Evolutionary conservation across 2,329 filamentous ascomycete genomes (phyloP), one percentile per base, ranked within the genome.

Genomic region (Penicillium sp.): DNA sequence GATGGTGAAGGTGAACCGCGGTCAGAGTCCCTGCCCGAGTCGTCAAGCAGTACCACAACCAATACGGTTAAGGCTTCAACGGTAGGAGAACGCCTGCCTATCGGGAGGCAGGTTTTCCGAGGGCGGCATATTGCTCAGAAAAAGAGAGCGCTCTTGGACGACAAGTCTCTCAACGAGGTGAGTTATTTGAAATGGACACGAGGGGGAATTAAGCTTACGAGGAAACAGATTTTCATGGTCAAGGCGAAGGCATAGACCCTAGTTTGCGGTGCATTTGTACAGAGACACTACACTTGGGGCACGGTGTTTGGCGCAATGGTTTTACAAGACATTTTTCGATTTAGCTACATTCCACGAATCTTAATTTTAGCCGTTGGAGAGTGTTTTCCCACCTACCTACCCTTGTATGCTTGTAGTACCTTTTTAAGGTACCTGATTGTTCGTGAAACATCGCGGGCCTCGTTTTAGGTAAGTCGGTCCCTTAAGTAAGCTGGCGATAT

Each of bases 121-220:
- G 85, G 89, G 60, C 81, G 90, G 54, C 90, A 92, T 71, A 96
- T 97, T 64, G 87, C 87, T 50, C 89, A 94, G 63, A 97, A 97
- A 78, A 86, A 85, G 63, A 83, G 87, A 76, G 91, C 92, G 2
- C 82, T 91, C 52, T 81, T 90, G 76, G 89, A 96, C 70, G 81
- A 86, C 44, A 85, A 87, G 65, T 89, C 91, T 13, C 74, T 97
- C 66, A 92, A 92, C 69, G 91, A 96, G 84, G 89, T 92, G 75
- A 70, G 76, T 65, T 30, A 53, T 49, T 20, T 20, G 13, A 9
- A 10, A 5, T 5, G 11, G 39, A 30, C 13, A 16, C 22, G n/a
- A 40, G 13, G 5, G 16, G 24, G 25, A 46, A 38, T 11, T 16
- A 50, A 38, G 40, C 50, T 58, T 14, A 58, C 31, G 10, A 7